phyloP scores from a whole-genome alignment of 192 early-diverging fungal genomes.

The Jimgerdemannia flammicorona region DNA sequence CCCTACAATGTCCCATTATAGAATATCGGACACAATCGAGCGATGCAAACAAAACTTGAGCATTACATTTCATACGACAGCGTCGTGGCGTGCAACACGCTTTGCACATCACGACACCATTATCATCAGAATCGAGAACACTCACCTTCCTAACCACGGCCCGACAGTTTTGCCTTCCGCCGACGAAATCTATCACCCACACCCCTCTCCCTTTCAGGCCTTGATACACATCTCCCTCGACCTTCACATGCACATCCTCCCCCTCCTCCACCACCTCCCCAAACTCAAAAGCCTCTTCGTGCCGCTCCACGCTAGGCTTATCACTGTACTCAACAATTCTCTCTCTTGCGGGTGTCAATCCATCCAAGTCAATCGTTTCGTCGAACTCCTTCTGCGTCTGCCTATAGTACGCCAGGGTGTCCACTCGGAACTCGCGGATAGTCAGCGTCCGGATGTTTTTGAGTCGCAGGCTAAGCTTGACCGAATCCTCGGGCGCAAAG shows the following conservation, averaged over 20 bases:
- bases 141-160: constrained; percentile 41
- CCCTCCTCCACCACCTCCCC: constrained; percentile 19
- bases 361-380: constrained; percentile 29
- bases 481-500: constrained; percentile 21
- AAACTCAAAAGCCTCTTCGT: constrained; percentile 25
- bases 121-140: neutral
- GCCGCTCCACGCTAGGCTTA: constrained; percentile 10
- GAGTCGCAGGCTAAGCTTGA: constrained; percentile 25
- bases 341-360: constrained; percentile 45
- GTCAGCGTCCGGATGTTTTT: constrained; percentile 38
- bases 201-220: constrained; percentile 32
- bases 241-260: constrained; percentile 15
- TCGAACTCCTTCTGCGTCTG: constrained; percentile 12
- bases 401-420: constrained; percentile 37
- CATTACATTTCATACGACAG: too few species aligned
- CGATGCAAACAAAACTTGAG: too few species aligned
- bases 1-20: constrained; percentile 24
- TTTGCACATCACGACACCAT: too few species aligned
- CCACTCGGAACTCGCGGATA: constrained; percentile 39
- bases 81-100: too few species aligned
- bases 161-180: constrained; percentile 33
- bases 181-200: constrained; percentile 46
- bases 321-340: constrained; percentile 4
- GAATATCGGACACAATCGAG: too few species aligned
- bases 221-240: neutral